A percentile compares a stretch with the other conserved stretches of the same genome.
phyloP scores from a whole-genome alignment of 2,329 filamentous ascomycete species.

The Myriosclerotinia duriaeana region DNA sequence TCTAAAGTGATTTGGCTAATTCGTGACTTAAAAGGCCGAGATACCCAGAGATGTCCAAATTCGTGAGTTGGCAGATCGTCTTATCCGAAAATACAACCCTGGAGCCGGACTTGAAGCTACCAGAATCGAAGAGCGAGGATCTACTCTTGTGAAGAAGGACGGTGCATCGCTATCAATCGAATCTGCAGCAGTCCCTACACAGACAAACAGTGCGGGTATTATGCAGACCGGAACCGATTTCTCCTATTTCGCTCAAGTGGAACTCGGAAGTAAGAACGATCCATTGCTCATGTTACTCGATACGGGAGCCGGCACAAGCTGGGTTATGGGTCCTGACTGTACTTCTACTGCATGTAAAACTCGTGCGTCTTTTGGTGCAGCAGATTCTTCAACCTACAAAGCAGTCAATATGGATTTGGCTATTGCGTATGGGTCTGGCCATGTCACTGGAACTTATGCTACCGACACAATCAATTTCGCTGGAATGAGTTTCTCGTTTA shows the following conservation, averaged over 20 bases:
- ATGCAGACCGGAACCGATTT: conserved; percentile 65
- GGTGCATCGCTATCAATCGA: conserved; percentile 31
- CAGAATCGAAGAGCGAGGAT: conserved; percentile 13
- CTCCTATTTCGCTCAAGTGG: conserved; percentile 61
- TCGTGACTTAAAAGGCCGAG: conserved; percentile 19
- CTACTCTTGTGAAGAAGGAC: conserved; percentile 30
- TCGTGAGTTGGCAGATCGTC: conserved; percentile 27
- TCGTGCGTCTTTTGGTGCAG: conserved; percentile 68
- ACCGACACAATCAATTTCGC: conserved; percentile 68
- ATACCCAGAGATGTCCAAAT: conserved; percentile 31
- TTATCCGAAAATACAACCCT: conserved; percentile 35
- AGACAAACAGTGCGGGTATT: conserved; percentile 54
- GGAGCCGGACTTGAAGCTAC: conserved; percentile 21
- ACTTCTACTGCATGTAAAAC: conserved; percentile 61
- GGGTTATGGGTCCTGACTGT: conserved; percentile 78
- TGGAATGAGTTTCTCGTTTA: conserved; percentile 60
- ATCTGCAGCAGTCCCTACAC: conserved; percentile 43
- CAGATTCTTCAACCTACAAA: conserved; percentile 64
- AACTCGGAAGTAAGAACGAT: conserved; percentile 55
- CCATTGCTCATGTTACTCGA: conserved; percentile 63
- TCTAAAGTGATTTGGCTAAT: conserved; percentile 15
- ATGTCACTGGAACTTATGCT: conserved; percentile 64
- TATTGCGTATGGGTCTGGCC: conserved; percentile 75
- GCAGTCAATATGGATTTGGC: conserved; percentile 55
- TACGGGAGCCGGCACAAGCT: conserved; percentile 70